Percentiles rank a stretch among this genome's conserved stretches.
Conservation (phyloP, 1,284 basidiomycete genomes). For the Coriolopsis trogii region DNA sequence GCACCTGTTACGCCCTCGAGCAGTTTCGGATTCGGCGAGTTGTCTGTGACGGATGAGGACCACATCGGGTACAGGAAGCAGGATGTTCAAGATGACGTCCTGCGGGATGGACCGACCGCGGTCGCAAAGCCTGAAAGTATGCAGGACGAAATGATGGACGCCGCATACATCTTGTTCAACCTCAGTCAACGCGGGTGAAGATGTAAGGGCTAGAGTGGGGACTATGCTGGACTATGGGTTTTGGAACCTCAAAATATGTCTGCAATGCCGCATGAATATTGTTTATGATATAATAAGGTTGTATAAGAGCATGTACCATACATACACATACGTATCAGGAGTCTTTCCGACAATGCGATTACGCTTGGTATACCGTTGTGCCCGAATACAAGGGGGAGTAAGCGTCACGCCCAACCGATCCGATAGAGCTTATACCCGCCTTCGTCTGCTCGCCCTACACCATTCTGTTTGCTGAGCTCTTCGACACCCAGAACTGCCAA, state of each 20-base stretch:
- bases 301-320: constrained; percentile 22
- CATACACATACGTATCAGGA: constrained; percentile 6
- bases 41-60: constrained; percentile 15
- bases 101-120: no score
- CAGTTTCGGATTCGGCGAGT: constrained; percentile 29
- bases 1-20: constrained; percentile 42
- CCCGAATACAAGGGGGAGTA: neutral
- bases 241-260: neutral
- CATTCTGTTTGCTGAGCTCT: constrained; percentile 48
- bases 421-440: constrained; percentile 66
- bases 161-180: constrained; percentile 62
- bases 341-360: neutral
- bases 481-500: constrained; percentile 50
- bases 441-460: constrained; percentile 71
- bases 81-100: no score
- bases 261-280: constrained; percentile 2
- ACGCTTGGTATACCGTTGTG: neutral
- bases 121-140: no score
- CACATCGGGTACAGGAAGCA: no score
- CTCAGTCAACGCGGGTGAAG: constrained; percentile 43
- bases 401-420: constrained; percentile 57
- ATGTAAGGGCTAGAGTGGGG: neutral
- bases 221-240: neutral
- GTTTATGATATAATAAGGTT: constrained; percentile 22
- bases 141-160: constrained; percentile 65